Evolutionary conservation across 2,329 filamentous ascomycete species (phyloP), one percentile per base, ranked within the genome.

Genomic region (Cladosporium halotolerans): DNA sequence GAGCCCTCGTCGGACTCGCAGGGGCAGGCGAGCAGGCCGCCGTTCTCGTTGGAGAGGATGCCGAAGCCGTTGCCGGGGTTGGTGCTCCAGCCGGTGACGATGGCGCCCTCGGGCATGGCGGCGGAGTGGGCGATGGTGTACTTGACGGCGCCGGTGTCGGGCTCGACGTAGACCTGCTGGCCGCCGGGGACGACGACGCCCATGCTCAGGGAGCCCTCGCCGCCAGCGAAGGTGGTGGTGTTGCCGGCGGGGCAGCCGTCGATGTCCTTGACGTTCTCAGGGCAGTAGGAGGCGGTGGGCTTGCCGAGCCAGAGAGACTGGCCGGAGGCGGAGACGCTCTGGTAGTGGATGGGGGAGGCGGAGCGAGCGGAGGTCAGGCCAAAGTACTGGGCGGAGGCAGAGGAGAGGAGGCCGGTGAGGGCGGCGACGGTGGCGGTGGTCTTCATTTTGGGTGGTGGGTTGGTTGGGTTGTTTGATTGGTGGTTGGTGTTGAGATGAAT

Each of bases 131-230:
- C 57, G 19, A 47, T 42, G 7, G 66, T 68, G 59, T 64, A 69
- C 32, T 55, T 59, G 18, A 69, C 52, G 3, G 56, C 52, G 39
- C 67, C 67, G 36, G 55, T 59, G 14, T 49, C 39, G 11, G 62
- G 52, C 31, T 65, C 62, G 55, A 68, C 60, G 61, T 65, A 69
- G 46, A 65, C 56, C 52, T 59, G 58, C 56, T 67, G 65, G 39
- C 65, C 65, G 9, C 63, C 65, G 3, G 60, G 60, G 6, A 67
- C 66, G 31, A 55, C 47, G 36, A 62, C 60, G 8, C 56, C 60
- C 52, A 68, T 54, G 33, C 16, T 46, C 40, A 53, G 62, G 36
- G 14, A 45, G 40, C 9, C 60, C 45, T 34, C 42, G 3, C 55
- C 41, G 49, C 55, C 31, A 52, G 55, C n/a, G 56, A 61, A 58